phyloP scores from a whole-genome alignment of 2,329 filamentous ascomycete species.

The Pyricularia sp. region DNA sequence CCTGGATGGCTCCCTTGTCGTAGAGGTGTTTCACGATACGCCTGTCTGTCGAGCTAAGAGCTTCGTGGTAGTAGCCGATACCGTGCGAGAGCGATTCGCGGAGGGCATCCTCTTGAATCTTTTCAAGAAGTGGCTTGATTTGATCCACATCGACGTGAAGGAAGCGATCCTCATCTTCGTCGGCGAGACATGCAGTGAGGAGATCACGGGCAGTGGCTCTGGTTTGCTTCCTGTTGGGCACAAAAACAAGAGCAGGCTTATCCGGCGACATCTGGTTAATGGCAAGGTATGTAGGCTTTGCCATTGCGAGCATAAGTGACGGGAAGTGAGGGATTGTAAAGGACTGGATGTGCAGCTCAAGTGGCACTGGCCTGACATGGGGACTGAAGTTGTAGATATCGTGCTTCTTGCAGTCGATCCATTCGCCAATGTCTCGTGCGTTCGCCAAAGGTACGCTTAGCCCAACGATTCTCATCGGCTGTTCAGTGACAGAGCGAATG shows the following conservation, averaged over 20 bases:
- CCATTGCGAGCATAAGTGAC: constrained; percentile 97
- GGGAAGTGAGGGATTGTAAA: constrained; percentile 96
- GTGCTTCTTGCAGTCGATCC: constrained; percentile 96
- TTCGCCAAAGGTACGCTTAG: constrained; percentile 89
- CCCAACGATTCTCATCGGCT: constrained; percentile 77
- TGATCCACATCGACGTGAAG: constrained; percentile 77
- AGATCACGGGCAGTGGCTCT: constrained; percentile 80
- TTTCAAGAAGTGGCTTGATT: constrained; percentile 70
- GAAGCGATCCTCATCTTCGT: constrained; percentile 91
- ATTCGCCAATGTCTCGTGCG: constrained; percentile 88
- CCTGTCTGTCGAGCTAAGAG: constrained; percentile 79
- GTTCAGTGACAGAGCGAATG: constrained; percentile 80
- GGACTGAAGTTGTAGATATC: constrained; percentile 99
- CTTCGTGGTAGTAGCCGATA: constrained; percentile 96
- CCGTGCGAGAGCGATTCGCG: constrained; percentile 87
- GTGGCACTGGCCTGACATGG: constrained; percentile 74
- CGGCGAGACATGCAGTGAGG: constrained; percentile 75
- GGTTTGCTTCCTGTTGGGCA: constrained; percentile 88
- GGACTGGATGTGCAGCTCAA: constrained; percentile 91
- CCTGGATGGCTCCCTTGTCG: constrained; percentile 79
- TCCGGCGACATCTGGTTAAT: constrained; percentile 81
- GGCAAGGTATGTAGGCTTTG: constrained; percentile 82
- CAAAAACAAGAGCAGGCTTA: constrained; percentile 85
- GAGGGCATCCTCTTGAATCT: constrained; percentile 76
- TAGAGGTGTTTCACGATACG: constrained; percentile 90